Evolutionary conservation across 2,329 filamentous ascomycete genomes (phyloP), one percentile per base, ranked within the genome.

Genomic region (Pseudogymnoascus destructans): DNA sequence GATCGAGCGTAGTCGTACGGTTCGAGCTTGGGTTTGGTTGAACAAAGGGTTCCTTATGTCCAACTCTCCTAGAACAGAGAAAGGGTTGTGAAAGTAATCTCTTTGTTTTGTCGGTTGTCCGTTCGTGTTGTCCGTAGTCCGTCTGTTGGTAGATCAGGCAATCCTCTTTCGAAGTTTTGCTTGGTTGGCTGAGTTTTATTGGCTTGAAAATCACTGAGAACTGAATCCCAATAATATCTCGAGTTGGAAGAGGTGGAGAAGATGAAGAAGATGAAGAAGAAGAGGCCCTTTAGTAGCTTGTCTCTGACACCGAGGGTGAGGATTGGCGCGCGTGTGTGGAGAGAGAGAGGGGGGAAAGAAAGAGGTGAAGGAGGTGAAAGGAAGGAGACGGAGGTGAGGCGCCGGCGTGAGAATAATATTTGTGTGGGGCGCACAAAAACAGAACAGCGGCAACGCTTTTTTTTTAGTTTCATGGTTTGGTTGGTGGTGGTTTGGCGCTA

Each of bases 311-410:
- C 25, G 49, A 35, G 32, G 49, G 49, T 30, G 25, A 35, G 32
- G 33, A 55, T 55, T 55, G 49, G 49, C 49, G 49, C 32, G 49
- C 49, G 49, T 55, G 49, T 55, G 49, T 55, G 49, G 49, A 35
- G 49, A 55, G n/a, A 35, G 49, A 33, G 49, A 55, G 49, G 7
- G 49, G 49, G 25, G 21, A 46, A 46, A 46, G 40, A 46, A 46
- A 55, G 49, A 55, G 49, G 32, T 30, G 25, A 35, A 55, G 42
- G 23, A 54, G 32, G 25, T 55, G 25, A 35, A 32, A 9, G 32
- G 49, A 9, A 19, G n/a, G 9, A 8, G 13, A 25, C 1, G 25
- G 27, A 54, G 27, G 21, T 55, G 49, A 35, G 49, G 49, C 49
- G 49, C 49, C 17, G 25, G 25, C 49, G 9, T 17, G 21, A 55